Percentiles rank a stretch among this genome's conserved stretches.
Conservation (phyloP, 2,329 filamentous ascomycete species). For the Juglanconis juglandina region DNA sequence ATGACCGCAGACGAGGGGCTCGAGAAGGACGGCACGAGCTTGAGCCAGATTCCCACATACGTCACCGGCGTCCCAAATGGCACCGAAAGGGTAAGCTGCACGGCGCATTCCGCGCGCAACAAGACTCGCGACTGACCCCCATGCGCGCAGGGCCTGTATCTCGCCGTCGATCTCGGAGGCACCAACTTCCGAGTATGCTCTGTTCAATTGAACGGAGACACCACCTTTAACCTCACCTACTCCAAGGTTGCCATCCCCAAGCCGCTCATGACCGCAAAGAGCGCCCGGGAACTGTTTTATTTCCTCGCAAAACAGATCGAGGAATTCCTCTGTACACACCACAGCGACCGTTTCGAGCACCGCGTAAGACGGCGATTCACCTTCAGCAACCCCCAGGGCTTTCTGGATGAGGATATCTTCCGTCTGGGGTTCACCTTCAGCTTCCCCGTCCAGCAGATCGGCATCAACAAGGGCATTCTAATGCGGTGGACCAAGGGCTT, state of each 20-base stretch:
- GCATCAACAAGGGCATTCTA: constrained; percentile 90
- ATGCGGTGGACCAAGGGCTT: constrained; percentile 99
- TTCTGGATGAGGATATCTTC: constrained; percentile 74
- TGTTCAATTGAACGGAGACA: constrained; percentile 87
- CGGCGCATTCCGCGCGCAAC: background rate
- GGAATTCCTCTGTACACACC: constrained; percentile 79
- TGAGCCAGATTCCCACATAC: constrained; percentile 97
- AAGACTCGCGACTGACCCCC: background rate
- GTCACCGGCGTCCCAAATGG: constrained; percentile 95
- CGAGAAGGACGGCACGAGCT: constrained; percentile 68
- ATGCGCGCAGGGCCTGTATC: constrained; percentile 72
- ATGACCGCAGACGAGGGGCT: constrained; percentile 69
- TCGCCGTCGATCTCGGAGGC: constrained; percentile 95
- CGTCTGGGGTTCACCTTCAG: constrained; percentile 98
- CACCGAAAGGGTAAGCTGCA: constrained; percentile 77
- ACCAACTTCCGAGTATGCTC: constrained; percentile 99
- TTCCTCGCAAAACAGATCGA: constrained; percentile 95
- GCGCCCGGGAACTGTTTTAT: constrained; percentile 79
- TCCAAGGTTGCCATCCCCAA: constrained; percentile 89
- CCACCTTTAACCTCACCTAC: constrained; percentile 89
- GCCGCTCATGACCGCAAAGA: constrained; percentile 85
- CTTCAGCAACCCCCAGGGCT: constrained; percentile 55
- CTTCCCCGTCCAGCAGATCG: constrained; percentile 90
- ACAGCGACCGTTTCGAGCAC: constrained; percentile 78
- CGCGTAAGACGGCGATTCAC: constrained; percentile 64